Evolutionary conservation across 768 basidiomycete genomes (phyloP).

Genomic region (Lentinus tigrinus): DNA sequence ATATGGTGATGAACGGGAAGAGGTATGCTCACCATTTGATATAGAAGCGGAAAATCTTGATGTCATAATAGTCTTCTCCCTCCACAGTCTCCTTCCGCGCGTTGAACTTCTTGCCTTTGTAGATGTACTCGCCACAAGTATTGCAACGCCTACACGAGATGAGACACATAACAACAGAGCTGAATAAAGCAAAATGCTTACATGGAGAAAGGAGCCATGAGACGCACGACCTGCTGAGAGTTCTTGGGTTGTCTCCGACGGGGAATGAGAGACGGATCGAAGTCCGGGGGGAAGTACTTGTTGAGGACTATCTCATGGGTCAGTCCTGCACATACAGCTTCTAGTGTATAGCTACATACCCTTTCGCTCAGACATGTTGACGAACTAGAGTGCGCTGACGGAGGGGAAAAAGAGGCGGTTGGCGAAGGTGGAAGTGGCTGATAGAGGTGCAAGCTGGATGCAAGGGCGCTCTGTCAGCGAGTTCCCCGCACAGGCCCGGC

Average conservation of each 20-base stretch:
- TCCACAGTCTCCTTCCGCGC: slow-evolving; percentile 98
- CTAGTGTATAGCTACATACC: slow-evolving; percentile 36
- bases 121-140: slow-evolving; percentile 97
- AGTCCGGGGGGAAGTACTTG: slow-evolving; percentile 97
- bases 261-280: slow-evolving; percentile 95
- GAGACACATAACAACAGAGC: neutral
- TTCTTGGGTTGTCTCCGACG: slow-evolving; percentile 89
- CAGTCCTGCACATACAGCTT: slow-evolving; percentile 3
- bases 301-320: slow-evolving; percentile 65
- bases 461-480: neutral
- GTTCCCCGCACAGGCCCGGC: neutral
- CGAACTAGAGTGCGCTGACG: neutral
- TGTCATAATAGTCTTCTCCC: slow-evolving; percentile 96
- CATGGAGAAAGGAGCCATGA: slow-evolving; percentile 99
- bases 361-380: slow-evolving; percentile 81
- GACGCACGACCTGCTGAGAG: slow-evolving; percentile 94
- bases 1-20: slow-evolving; percentile 28
- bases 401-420: neutral
- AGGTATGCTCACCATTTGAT: slow-evolving; percentile 73
- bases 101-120: slow-evolving; percentile 99
- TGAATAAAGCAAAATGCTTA: slow-evolving; percentile 33
- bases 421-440: neutral
- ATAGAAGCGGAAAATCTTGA: slow-evolving; percentile 94
- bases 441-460: neutral
- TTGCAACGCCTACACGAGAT: slow-evolving; percentile 70